Conservation (phyloP, 495 filamentous ascomycete genomes). For the Penicillium silybi region DNA sequence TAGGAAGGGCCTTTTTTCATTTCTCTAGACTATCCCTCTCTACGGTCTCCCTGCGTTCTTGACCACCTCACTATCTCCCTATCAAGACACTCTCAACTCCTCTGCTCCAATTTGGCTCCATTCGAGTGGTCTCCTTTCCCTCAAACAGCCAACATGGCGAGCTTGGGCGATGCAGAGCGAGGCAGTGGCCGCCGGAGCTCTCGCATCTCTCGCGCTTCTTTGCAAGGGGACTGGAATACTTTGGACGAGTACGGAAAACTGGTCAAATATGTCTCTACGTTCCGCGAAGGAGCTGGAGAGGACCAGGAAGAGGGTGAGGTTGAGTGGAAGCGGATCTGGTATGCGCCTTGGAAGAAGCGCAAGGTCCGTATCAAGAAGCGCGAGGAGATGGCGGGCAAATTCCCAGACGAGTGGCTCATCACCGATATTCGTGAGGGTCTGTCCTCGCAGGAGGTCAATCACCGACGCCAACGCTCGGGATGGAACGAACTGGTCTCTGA, state of each 20-base stretch:
- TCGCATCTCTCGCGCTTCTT: conserved; percentile 39
- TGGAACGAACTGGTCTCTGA: conserved; percentile 72
- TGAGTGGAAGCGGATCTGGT: conserved; percentile 41
- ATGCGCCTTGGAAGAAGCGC: conserved; percentile 55
- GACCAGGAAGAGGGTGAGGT: conserved; percentile 23
- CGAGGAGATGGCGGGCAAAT: conserved; percentile 36
- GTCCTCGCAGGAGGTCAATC: conserved; percentile 47
- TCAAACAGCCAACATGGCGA: conserved; percentile 11
- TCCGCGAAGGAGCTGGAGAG: conserved; percentile 44
- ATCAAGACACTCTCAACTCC: background rate
- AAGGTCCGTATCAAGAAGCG: conserved; percentile 44
- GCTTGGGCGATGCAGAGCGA: conserved; percentile 16
- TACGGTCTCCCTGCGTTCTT: background rate
- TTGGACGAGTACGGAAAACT: conserved; percentile 54
- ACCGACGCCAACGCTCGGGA: conserved; percentile 57
- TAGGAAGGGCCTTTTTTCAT: background rate
- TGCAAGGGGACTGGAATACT: conserved; percentile 33
- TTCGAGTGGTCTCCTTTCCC: background rate
- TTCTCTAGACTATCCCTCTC: background rate
- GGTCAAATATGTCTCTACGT: conserved; percentile 62
- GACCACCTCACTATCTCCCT: background rate
- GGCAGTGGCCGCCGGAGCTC: conserved; percentile 17
- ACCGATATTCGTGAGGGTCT: conserved; percentile 66
- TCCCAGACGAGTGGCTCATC: conserved; percentile 67
- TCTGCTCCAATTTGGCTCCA: background rate